phyloP scores from a whole-genome alignment of 805 yeast species.

The Clavispora phyllophila region DNA sequence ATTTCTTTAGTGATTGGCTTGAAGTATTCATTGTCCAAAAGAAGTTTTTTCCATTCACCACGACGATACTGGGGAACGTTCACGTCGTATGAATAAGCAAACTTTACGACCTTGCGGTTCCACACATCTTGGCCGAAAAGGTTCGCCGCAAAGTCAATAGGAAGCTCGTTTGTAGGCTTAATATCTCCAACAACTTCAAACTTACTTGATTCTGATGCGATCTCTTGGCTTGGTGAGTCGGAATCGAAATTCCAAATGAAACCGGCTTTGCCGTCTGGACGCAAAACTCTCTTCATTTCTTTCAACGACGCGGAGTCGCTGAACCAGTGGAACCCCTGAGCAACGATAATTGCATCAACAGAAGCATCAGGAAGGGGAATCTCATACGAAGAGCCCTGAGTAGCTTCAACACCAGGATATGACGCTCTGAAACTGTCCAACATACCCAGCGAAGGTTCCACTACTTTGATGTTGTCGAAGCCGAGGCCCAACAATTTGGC shows the following conservation, averaged over 20 bases:
- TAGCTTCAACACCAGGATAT: slow-evolving; percentile 37
- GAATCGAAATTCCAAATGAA: slow-evolving; percentile 56
- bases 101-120: slow-evolving; percentile 32
- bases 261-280: slow-evolving; percentile 44
- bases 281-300: slow-evolving; percentile 49
- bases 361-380: slow-evolving; percentile 42
- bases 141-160: slow-evolving; percentile 7
- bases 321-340: slow-evolving; percentile 69
- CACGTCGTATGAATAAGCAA: slow-evolving; percentile 31
- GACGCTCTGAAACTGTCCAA: slow-evolving; percentile 39
- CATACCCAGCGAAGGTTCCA: slow-evolving; percentile 60
- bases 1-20: slow-evolving; percentile 28
- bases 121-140: slow-evolving; percentile 25
- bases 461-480: slow-evolving; percentile 37
- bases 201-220: slow-evolving; percentile 3
- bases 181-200: background rate
- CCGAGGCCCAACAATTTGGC: slow-evolving; percentile 36
- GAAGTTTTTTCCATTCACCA: slow-evolving; percentile 41
- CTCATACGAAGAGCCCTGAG: slow-evolving; percentile 40
- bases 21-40: slow-evolving; percentile 28
- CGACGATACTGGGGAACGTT: slow-evolving; percentile 55
- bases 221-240: slow-evolving; percentile 10
- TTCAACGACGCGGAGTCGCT: slow-evolving; percentile 42
- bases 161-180: slow-evolving; percentile 1
- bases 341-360: slow-evolving; percentile 47